Conservation (phyloP, 2,329 filamentous ascomycete genomes). For the Plenodomus lindquistii region DNA sequence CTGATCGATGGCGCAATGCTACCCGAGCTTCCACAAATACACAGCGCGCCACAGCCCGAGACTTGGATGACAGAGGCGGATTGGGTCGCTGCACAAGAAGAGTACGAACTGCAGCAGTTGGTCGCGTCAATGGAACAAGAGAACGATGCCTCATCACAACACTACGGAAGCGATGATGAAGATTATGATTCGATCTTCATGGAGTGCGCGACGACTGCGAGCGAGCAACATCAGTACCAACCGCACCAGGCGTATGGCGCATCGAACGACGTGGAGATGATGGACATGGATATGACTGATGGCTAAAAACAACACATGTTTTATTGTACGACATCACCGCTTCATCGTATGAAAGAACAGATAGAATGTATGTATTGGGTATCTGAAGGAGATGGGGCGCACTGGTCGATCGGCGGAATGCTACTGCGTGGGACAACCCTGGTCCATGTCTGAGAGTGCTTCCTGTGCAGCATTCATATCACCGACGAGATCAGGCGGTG, state of each 20-base stretch:
- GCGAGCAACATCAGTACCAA: constrained; percentile 47
- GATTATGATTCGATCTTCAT: constrained; percentile 68
- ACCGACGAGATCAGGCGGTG: constrained; percentile 86
- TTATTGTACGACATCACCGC: neutral
- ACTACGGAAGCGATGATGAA: constrained; percentile 59
- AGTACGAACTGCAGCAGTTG: constrained; percentile 51
- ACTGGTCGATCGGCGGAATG: constrained; percentile 5
- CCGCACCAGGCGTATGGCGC: constrained; percentile 7
- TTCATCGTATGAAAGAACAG: neutral
- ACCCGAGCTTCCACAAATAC: constrained; percentile 3
- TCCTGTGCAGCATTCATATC: constrained; percentile 86
- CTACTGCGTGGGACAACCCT: constrained; percentile 66
- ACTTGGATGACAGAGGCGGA: constrained; percentile 44
- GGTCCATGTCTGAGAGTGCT: constrained; percentile 58
- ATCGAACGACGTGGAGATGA: constrained; percentile 28
- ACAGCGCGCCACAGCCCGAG: constrained; percentile 11
- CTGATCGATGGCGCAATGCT: constrained; percentile 14
- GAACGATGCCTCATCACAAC: constrained; percentile 26
- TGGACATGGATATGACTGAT: constrained; percentile 45
- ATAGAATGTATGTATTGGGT: constrained; percentile 22
- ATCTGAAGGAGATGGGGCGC: constrained; percentile 18
- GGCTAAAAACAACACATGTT: constrained; percentile 13
- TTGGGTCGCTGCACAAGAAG: constrained; percentile 46
- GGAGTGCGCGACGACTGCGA: constrained; percentile 56
- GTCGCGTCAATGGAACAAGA: constrained; percentile 49